Percentiles rank a stretch among this genome's conserved stretches.
phyloP scores from a whole-genome alignment of 768 basidiomycete genomes.

The Lactifluus subvellereus region DNA sequence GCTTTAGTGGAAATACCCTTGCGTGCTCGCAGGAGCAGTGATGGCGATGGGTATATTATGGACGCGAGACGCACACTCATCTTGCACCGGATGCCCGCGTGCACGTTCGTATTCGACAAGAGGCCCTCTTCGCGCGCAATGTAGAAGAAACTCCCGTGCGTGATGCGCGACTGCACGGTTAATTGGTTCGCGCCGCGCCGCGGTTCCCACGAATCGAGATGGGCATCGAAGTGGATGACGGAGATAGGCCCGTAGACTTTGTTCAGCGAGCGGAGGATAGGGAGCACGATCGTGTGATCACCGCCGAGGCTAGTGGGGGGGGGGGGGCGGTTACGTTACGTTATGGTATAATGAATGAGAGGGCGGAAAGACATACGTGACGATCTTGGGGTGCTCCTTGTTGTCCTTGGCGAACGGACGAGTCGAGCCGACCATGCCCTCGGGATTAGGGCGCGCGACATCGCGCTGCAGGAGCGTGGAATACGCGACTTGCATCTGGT shows the following conservation, averaged over 20 bases:
- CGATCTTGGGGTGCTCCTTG: constrained; percentile 63
- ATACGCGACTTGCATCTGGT: constrained; percentile 86
- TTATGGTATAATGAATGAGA: background rate
- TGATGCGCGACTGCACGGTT: constrained; percentile 60
- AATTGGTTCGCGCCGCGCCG: constrained; percentile 31
- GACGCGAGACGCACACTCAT: constrained; percentile 41
- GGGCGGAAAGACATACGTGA: constrained; percentile 39
- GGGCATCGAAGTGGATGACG: constrained; percentile 80
- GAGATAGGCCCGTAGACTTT: constrained; percentile 77
- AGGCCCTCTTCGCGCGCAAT: constrained; percentile 73
- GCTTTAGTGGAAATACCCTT: background rate
- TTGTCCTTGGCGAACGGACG: constrained; percentile 48
- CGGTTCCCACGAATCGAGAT: constrained; percentile 59
- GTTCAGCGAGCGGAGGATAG: constrained; percentile 74
- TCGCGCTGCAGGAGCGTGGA: constrained; percentile 62
- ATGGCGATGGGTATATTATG: no score
- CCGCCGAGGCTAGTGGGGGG: constrained; percentile 49
- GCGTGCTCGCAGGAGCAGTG: background rate
- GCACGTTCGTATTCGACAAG: constrained; percentile 66
- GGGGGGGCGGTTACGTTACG: background rate
- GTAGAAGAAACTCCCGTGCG: constrained; percentile 85
- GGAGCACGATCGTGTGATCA: constrained; percentile 84
- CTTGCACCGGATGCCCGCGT: constrained; percentile 82
- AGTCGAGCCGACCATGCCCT: constrained; percentile 26
- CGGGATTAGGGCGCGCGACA: constrained; percentile 27